These are phyloP conservation scores for Mrakiaceae sp. DNA, from an alignment of 1,284 basidiomycete species.

Conservation along the genomic window DNA sequence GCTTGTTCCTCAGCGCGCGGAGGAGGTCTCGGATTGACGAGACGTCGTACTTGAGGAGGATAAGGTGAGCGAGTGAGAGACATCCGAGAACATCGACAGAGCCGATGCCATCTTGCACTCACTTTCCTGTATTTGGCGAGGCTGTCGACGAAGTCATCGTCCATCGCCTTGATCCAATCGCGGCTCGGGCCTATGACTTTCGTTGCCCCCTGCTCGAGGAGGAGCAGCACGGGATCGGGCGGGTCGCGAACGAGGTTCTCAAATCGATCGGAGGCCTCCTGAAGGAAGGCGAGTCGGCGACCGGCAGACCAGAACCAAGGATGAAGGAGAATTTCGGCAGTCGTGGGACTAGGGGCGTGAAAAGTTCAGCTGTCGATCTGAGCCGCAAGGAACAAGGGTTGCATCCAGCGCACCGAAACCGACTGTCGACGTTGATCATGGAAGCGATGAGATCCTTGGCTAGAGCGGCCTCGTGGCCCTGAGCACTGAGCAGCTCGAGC, in stretches of 20 bases:
- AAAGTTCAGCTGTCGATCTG: neutral
- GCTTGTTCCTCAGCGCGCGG: constrained; percentile 85
- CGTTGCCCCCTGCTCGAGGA: constrained; percentile 59
- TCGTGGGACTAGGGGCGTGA: constrained; percentile 58
- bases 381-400: neutral
- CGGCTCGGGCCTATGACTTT: constrained; percentile 53
- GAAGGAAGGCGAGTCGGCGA: constrained; percentile 78
- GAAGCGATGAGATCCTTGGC: constrained; percentile 50
- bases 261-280: constrained; percentile 93
- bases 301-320: constrained; percentile 94
- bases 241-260: constrained; percentile 95
- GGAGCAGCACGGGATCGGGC: constrained; percentile 59
- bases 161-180: constrained; percentile 80
- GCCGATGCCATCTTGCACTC: neutral
- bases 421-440: constrained; percentile 67
- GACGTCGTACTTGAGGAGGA: constrained; percentile 55
- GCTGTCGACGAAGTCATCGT: constrained; percentile 83
- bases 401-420: constrained; percentile 45
- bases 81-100: neutral
- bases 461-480: constrained; percentile 26
- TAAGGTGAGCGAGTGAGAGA: neutral
- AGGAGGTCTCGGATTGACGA: constrained; percentile 81
- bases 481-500: constrained; percentile 56
- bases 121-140: constrained; percentile 85
- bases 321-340: constrained; percentile 71